Evolutionary conservation across 1,284 basidiomycete species (phyloP).

Genomic region (Rhodotorula glutinis): DNA sequence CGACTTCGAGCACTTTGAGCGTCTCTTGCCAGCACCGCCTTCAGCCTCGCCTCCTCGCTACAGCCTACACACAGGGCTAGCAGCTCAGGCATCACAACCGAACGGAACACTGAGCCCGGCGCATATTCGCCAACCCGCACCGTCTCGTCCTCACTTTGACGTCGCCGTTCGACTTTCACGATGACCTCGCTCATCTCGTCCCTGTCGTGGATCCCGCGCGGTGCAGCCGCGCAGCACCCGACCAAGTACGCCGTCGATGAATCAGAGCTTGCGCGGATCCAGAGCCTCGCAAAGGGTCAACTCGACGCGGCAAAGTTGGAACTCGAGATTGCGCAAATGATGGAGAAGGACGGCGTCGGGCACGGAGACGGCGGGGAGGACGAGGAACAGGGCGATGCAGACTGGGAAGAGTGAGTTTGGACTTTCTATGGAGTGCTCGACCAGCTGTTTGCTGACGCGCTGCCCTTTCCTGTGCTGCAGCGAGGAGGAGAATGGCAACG

Average conservation of each 20-base stretch:
- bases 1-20: too few species aligned
- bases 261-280: conserved; percentile 83
- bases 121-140: too few species aligned
- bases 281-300: conserved; percentile 79
- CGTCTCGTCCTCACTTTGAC: too few species aligned
- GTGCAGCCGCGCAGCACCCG: conserved; percentile 72
- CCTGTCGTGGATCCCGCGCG: conserved; percentile 73
- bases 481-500: conserved; percentile 1
- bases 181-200: conserved; percentile 54
- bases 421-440: too few species aligned
- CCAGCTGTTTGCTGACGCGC: not conserved
- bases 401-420: conserved; percentile 33
- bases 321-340: conserved; percentile 76
- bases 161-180: too few species aligned
- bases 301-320: conserved; percentile 83
- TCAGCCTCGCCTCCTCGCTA: too few species aligned
- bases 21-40: too few species aligned
- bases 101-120: too few species aligned
- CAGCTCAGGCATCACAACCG: too few species aligned
- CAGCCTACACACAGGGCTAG: too few species aligned
- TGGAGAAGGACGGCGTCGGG: conserved; percentile 53
- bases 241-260: conserved; percentile 88
- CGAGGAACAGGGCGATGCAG: conserved; percentile 32
- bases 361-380: conserved; percentile 53
- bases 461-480: conserved; percentile 3